These are phyloP conservation scores for Dendryphion nanum DNA, from an alignment of 2,329 filamentous ascomycete genomes.

Conservation along the genomic window DNA sequence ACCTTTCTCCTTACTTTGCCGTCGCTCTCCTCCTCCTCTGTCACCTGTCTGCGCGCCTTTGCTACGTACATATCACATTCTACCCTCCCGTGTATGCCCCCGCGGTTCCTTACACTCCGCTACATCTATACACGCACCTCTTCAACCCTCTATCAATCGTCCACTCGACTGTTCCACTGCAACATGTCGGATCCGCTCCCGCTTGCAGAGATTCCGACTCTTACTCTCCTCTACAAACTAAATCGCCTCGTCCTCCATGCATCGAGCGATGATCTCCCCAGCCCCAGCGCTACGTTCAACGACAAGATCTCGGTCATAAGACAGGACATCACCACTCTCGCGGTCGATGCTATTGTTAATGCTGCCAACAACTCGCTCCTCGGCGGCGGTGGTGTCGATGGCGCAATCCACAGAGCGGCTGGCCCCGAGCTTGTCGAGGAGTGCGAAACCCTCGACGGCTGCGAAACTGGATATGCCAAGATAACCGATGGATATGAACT, in stretches of 20 bases:
- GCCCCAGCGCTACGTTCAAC: constrained; percentile 50
- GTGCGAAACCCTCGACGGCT: constrained; percentile 71
- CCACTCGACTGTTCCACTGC: constrained; percentile 1
- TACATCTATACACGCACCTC: not conserved
- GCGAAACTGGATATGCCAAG: constrained; percentile 75
- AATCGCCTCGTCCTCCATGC: constrained; percentile 43
- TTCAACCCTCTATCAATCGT: not conserved
- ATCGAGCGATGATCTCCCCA: constrained; percentile 2
- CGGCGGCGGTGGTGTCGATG: constrained; percentile 82
- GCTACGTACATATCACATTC: no score
- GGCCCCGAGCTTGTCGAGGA: constrained; percentile 67
- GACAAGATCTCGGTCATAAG: constrained; percentile 67
- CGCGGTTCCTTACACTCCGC: not conserved
- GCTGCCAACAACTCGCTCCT: constrained; percentile 78
- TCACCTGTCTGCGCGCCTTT: no score
- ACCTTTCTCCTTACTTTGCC: no score
- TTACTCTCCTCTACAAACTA: constrained; percentile 65
- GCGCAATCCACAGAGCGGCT: constrained; percentile 78
- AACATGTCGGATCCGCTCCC: constrained; percentile 29
- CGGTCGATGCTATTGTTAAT: constrained; percentile 84
- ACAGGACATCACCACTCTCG: constrained; percentile 78
- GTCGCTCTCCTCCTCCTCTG: no score
- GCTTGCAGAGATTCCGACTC: constrained; percentile 59
- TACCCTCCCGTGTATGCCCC: no score
- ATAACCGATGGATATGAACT: constrained; percentile 77